These are phyloP conservation scores for Stromatinia cepivora DNA, from an alignment of 2,329 filamentous ascomycete genomes.

Conservation along the genomic window DNA sequence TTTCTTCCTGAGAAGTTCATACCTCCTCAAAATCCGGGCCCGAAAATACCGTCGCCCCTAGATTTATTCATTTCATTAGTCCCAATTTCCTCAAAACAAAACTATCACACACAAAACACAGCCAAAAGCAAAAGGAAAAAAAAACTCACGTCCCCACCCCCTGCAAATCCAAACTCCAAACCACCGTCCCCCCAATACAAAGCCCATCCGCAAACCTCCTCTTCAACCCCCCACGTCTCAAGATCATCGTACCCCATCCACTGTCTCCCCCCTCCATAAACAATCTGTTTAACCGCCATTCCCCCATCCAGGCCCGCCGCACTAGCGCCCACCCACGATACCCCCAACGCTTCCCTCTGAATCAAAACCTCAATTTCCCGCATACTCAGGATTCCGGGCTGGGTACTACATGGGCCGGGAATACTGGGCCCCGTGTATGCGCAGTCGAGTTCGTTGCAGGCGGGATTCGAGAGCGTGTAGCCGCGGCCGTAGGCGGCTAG, in stretches of 20 bases:
- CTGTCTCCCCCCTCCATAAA: conserved; percentile 40
- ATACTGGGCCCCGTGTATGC: conserved; percentile 31
- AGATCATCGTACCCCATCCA: conserved; percentile 47
- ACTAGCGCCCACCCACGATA: conserved; percentile 27
- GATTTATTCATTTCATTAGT: not conserved
- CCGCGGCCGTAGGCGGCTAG: conserved; percentile 50
- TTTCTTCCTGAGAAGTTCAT: too few species aligned
- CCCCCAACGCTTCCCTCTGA: conserved; percentile 28
- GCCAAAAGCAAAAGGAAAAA: too few species aligned
- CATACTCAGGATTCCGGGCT: conserved; percentile 40
- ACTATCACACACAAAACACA: too few species aligned
- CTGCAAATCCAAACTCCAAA: conserved; percentile 25
- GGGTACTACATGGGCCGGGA: conserved; percentile 38
- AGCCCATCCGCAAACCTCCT: conserved; percentile 32
- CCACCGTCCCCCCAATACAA: conserved; percentile 38
- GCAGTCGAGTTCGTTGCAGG: conserved; percentile 36
- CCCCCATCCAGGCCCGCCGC: not conserved
- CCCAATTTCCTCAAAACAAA: too few species aligned
- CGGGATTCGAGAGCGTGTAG: conserved; percentile 42
- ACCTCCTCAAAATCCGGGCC: not conserved
- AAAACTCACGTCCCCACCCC: conserved; percentile 12
- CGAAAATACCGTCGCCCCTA: conserved; percentile 20
- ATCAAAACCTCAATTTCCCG: conserved; percentile 41
- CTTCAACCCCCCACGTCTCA: conserved; percentile 29
- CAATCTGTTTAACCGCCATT: conserved; percentile 33